Conservation (phyloP, 768 basidiomycete genomes). For the Suillus subaureus region DNA sequence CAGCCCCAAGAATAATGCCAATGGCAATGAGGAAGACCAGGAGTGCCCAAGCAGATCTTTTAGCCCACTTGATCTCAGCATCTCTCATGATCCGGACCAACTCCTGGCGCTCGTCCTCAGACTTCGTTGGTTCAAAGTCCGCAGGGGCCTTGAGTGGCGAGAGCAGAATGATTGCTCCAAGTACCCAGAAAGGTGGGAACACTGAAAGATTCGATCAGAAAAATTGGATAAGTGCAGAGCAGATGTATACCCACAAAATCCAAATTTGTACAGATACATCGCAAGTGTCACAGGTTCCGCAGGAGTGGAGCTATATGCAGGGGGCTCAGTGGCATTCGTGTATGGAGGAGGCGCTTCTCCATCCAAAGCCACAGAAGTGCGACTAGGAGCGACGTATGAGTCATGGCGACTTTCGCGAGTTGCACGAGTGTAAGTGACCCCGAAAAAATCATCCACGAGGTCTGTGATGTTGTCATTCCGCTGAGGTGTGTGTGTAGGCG, state of each 20-base stretch:
- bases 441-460: conserved; percentile 32
- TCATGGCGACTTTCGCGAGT: conserved; percentile 38
- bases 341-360: conserved; percentile 32
- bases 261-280: conserved; percentile 50
- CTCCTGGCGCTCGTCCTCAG: conserved; percentile 35
- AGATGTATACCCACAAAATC: conserved; percentile 43
- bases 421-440: conserved; percentile 22
- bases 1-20: conserved; percentile 9
- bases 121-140: conserved; percentile 33
- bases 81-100: conserved; percentile 35
- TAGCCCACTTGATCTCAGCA: conserved; percentile 45
- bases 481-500: conserved; percentile 13
- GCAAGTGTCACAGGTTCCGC: conserved; percentile 47
- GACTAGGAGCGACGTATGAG: conserved; percentile 11
- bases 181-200: conserved; percentile 52
- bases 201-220: conserved; percentile 30
- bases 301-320: conserved; percentile 33
- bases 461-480: conserved; percentile 3
- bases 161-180: conserved; percentile 42
- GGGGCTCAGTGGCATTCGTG: conserved; percentile 28
- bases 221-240: background rate
- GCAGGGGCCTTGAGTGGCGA: conserved; percentile 42
- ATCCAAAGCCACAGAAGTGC: conserved; percentile 14
- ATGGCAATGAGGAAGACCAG: conserved; percentile 11
- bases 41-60: conserved; percentile 29